Evolutionary conservation across 352 stramenopile genomes (phyloP), one percentile per base, ranked within the genome.

Genomic region (Pythium plurisporium): DNA sequence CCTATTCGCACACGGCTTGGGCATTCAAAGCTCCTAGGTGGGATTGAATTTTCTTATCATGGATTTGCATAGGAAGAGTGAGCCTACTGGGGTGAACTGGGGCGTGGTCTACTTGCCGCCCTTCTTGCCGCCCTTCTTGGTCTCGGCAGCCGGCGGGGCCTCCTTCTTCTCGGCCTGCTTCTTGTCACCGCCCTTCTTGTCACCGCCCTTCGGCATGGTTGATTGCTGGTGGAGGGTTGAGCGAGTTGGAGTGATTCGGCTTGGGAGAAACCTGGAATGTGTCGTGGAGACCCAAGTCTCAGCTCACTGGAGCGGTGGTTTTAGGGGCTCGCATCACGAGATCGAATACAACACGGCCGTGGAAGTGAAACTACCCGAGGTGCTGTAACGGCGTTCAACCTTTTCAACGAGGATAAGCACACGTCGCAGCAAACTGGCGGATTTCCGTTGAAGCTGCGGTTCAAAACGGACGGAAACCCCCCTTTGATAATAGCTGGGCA

Each of bases 121-220:
- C 61, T 79, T 79, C 70, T 76, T 76, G 57, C 62, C 66, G 43
- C 65, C 63, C 45, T 71, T 72, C 59, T 78, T 78, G 46, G 42
- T 51, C 9, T 59, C 55, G 8, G 41, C 47, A 15, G 55, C 55
- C 25, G 56, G 37, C 29, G 47, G 56, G 27, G 56, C 56, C 56
- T 65, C 49, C 29, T 59, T 65, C 58, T 59, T 65, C 49, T 65
- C 58, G 41, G 48, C 34, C 44, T 54, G 58, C 58, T 65, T 64
- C 47, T 64, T 65, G 42, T 65, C 50, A 34, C 27, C 50, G 25
- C 43, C 49, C 58, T 65, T 59, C 50, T 65, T 65, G 33, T 53
- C 56, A 44, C 47, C 56, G 15, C 54, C 54, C 43, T 31, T 31
- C 33, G 55, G 55, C 55, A 63, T 63, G 37, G 43, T 62, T 44